Conservation (phyloP, 805 yeast species). For the Millerozyma miso region DNA sequence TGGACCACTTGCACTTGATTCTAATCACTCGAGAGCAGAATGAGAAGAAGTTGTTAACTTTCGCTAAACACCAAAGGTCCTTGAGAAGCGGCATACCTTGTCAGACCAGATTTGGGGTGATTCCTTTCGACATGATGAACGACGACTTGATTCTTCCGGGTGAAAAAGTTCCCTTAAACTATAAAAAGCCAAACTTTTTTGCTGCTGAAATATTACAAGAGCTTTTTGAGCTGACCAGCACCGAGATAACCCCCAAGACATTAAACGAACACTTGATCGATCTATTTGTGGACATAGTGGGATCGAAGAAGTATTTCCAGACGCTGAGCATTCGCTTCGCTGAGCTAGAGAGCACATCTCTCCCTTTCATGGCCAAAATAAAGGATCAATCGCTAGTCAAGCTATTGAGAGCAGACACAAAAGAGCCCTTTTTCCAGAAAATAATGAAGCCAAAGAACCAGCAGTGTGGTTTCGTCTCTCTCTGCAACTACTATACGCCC, state of each 20-base stretch:
- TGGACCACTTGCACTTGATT: slow-evolving; percentile 25
- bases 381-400: slow-evolving; percentile 11
- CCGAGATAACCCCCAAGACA: slow-evolving; percentile 16
- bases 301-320: slow-evolving; percentile 36
- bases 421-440: slow-evolving; percentile 31
- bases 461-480: slow-evolving; percentile 31
- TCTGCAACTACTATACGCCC: slow-evolving; percentile 26
- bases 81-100: slow-evolving; percentile 16
- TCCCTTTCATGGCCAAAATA: slow-evolving; percentile 23
- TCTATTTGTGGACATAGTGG: slow-evolving; percentile 35
- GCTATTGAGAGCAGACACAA: slow-evolving; percentile 22
- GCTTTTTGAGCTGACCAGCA: slow-evolving; percentile 20
- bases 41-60: slow-evolving; percentile 15
- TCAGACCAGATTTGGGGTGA: slow-evolving; percentile 18
- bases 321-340: slow-evolving; percentile 22
- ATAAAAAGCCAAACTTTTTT: slow-evolving; percentile 35
- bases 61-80: slow-evolving; percentile 9
- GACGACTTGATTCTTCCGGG: slow-evolving; percentile 34
- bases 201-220: slow-evolving; percentile 35
- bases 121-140: slow-evolving; percentile 31
- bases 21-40: slow-evolving; percentile 25
- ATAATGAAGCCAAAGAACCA: slow-evolving; percentile 33
- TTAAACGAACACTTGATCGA: slow-evolving; percentile 28
- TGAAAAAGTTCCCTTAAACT: slow-evolving; percentile 28
- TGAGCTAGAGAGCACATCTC: slow-evolving; percentile 24